phyloP scores from a whole-genome alignment of 179 eudicot genomes.

The Corrigiola litoralis region DNA sequence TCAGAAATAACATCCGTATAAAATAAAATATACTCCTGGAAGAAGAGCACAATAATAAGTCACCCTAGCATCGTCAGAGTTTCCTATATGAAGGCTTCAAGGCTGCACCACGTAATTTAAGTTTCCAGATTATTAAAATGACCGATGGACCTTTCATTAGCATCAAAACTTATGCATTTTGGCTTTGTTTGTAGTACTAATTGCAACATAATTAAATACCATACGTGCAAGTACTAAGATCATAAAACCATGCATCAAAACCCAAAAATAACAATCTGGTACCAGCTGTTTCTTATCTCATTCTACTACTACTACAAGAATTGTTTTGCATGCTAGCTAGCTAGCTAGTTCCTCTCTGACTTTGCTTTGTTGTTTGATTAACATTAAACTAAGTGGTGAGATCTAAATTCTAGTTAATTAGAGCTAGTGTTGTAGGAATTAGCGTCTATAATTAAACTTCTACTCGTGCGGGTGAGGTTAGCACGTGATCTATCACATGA shows the following conservation, averaged over 20 bases:
- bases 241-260: neutral
- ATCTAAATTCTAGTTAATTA: slow-evolving; percentile 16
- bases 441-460: slow-evolving; percentile 18
- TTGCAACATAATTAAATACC: slow-evolving; percentile 8
- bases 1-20: too few species aligned
- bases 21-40: too few species aligned
- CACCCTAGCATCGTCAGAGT: too few species aligned
- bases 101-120: too few species aligned
- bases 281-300: slow-evolving; percentile 26
- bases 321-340: slow-evolving; percentile 16
- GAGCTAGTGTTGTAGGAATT: neutral
- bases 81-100: too few species aligned
- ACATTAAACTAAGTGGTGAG: neutral
- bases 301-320: neutral
- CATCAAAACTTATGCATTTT: too few species aligned
- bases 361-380: slow-evolving; percentile 17
- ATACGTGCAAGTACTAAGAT: slow-evolving; percentile 12
- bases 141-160: too few species aligned
- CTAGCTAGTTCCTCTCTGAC: slow-evolving; percentile 19
- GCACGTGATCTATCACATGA: slow-evolving; percentile 31
- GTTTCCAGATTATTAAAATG: too few species aligned
- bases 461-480: slow-evolving; percentile 31
- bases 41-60: too few species aligned
- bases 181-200: too few species aligned
- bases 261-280: slow-evolving; percentile 20